These are phyloP conservation scores for Saccharomycopsis fibuligera DNA, from an alignment of 805 yeast species.

Conservation along the genomic window DNA sequence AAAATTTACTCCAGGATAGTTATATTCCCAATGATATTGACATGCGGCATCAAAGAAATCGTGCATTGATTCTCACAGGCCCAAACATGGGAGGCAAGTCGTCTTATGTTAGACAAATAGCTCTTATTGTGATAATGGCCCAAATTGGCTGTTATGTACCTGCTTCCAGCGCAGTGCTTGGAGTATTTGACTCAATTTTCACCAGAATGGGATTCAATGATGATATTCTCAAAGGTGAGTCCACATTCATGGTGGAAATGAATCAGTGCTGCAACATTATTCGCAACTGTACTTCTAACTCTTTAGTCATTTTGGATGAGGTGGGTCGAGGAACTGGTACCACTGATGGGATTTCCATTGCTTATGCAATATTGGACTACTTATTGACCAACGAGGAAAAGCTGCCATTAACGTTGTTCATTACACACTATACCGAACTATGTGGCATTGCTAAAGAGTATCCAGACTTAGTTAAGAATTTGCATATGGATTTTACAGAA, in stretches of 20 bases:
- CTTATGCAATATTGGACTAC: conserved; percentile 62
- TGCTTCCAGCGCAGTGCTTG: conserved; percentile 51
- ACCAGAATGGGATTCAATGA: conserved; percentile 82
- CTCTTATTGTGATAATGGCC: conserved; percentile 61
- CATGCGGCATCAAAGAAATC: conserved; percentile 33
- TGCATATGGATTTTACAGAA: conserved; percentile 62
- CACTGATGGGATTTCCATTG: conserved; percentile 76
- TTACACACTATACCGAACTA: conserved; percentile 77
- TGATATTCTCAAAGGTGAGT: conserved; percentile 64
- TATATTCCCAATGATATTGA: conserved; percentile 65
- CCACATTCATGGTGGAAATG: conserved; percentile 80
- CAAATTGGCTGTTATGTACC: conserved; percentile 78
- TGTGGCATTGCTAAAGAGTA: conserved; percentile 41
- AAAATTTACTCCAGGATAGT: conserved; percentile 34
- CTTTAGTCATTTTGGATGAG: conserved; percentile 66
- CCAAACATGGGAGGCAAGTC: conserved; percentile 90
- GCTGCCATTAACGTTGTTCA: conserved; percentile 50
- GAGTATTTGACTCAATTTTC: conserved; percentile 55
- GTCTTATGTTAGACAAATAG: conserved; percentile 68
- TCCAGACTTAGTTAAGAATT: conserved; percentile 43
- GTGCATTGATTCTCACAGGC: conserved; percentile 68
- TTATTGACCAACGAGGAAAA: conserved; percentile 34
- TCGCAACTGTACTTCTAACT: conserved; percentile 40
- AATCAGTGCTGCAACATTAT: conserved; percentile 57
- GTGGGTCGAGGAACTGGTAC: conserved; percentile 70